Evolutionary conservation across 2,329 filamentous ascomycete species (phyloP).

Genomic region (Ceratocystis albifundus): DNA sequence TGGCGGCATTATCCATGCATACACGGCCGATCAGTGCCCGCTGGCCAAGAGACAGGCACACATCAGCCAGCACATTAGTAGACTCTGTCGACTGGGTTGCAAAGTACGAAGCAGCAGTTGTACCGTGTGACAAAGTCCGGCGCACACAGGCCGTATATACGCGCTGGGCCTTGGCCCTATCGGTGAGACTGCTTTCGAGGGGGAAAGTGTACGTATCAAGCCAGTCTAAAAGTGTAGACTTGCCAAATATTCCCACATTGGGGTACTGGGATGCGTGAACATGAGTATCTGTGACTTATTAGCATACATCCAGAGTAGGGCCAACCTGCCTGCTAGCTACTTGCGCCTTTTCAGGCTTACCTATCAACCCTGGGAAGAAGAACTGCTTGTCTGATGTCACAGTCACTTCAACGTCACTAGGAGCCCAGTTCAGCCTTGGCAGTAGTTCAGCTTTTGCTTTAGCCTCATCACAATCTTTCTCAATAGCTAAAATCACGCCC

Average conservation of each 20-base stretch:
- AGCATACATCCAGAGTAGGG: conserved; percentile 23
- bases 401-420: conserved; percentile 32
- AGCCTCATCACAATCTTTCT: conserved; percentile 30
- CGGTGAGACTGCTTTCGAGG: conserved; percentile 64
- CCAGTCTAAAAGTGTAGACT: conserved; percentile 87
- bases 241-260: conserved; percentile 87
- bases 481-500: conserved; percentile 42
- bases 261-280: conserved; percentile 93
- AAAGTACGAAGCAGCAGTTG: conserved; percentile 89
- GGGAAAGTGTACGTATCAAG: conserved; percentile 91
- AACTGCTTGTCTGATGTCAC: conserved; percentile 45
- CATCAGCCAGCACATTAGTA: conserved; percentile 80
- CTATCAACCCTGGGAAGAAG: conserved; percentile 76
- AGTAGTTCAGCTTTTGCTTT: conserved; percentile 31
- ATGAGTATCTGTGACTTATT: conserved; percentile 62
- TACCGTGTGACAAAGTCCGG: conserved; percentile 76
- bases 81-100: conserved; percentile 76
- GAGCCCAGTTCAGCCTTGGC: conserved; percentile 37
- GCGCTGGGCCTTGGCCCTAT: conserved; percentile 48
- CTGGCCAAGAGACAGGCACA: conserved; percentile 71
- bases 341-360: conserved; percentile 33
- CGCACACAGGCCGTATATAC: conserved; percentile 71
- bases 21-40: conserved; percentile 82
- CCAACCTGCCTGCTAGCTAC: background rate
- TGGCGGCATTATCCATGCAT: conserved; percentile 69